Conservation (phyloP, 2,329 filamentous ascomycete species). For the Fusarium nisikadoi region DNA sequence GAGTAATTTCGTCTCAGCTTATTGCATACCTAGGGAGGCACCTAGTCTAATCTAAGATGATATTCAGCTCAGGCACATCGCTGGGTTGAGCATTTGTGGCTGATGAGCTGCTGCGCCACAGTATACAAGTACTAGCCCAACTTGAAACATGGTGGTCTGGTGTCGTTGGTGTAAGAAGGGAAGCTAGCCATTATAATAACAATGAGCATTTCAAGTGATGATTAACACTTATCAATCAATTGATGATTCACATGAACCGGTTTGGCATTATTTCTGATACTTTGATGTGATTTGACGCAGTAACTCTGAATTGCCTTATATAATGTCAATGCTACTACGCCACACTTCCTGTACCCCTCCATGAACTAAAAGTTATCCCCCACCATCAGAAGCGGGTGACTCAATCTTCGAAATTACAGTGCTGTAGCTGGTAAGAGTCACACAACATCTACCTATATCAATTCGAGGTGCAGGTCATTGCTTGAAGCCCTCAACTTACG, state of each 20-base stretch:
- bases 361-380: slow-evolving; percentile 35
- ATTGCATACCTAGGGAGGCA: background rate
- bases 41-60: slow-evolving; percentile 19
- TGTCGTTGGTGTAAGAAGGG: background rate
- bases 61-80: slow-evolving; percentile 10
- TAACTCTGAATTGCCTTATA: background rate
- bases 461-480: slow-evolving; percentile 37
- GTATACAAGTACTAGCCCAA: too few relatives aligned
- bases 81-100: slow-evolving; percentile 1
- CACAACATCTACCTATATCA: slow-evolving; percentile 29
- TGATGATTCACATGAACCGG: background rate
- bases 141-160: background rate
- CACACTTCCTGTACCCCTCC: slow-evolving; percentile 36
- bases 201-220: background rate
- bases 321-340: background rate
- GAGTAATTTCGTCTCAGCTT: background rate
- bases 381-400: slow-evolving; percentile 34
- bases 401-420: slow-evolving; percentile 39
- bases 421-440: slow-evolving; percentile 23
- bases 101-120: slow-evolving; percentile 2
- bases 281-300: background rate
- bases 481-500: slow-evolving; percentile 49
- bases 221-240: background rate
- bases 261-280: background rate
- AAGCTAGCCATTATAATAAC: background rate